Base-by-base conservation (phyloP, 805 yeast genomes). In the Metschnikowia lachancei region DNA sequence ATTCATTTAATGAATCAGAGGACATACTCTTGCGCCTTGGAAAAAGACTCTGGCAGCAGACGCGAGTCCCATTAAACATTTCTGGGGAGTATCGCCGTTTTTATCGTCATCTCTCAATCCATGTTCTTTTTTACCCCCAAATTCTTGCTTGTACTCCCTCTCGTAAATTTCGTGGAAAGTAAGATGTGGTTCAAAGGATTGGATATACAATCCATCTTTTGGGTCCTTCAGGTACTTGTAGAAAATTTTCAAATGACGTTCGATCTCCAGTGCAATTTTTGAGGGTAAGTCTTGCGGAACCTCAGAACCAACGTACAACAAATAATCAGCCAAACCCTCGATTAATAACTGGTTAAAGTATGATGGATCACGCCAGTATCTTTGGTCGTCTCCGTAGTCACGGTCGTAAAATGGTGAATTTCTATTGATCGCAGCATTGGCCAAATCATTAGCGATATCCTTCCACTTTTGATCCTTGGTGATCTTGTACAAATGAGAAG, bases 401-500 rank as follows among this genome's bases (percentile, higher is more conserved):
- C 88, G 74, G 62, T 83, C 85, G 53, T 78, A 83, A 48, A 83
- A 67, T 26, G 81, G 75, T 13, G 71, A 75, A 52, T 76, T 71
- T 50, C 81, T 69, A 62, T 82, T 74, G 12, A 81, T 75, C 2
- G 77, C 80, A n/a, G 86, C 83, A 35, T 69, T 70, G 9, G 85
- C 85, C 59, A 76, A 62, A n/a, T 62, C 69, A 44, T 63, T 66
- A 4, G 80, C 77, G 30, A 67, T 72, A 10, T 65, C 97, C 83
- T 91, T 92, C 75, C 94, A 83, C 58, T 76, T 72, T 58, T 82
- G 84, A 52, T 92, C 95, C 73, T 77, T 86, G 64, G 92, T 72
- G 95, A 89, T 85, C 80, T 84, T 86, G 90, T 92, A 94, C 66
- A 92, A 81, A 77, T 94, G 96, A 81, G 78, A 63, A 8, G 78